Evolutionary conservation across 108 stramenopile genomes (phyloP).

Genomic region (Stephanodiscus triporus): DNA sequence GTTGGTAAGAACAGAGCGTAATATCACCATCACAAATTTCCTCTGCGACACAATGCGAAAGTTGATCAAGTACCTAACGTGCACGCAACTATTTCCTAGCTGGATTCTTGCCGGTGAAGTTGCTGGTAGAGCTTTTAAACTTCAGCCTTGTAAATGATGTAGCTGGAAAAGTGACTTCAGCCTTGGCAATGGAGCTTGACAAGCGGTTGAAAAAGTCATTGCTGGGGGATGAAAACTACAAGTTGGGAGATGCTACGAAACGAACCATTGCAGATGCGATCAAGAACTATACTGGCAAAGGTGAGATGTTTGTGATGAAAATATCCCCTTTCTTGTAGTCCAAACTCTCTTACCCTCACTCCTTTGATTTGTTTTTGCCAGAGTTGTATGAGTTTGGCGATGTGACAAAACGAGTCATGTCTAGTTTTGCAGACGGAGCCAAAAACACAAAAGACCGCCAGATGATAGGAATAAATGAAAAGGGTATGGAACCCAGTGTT

Average conservation of each 20-base stretch:
- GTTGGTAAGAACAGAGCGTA: slow-evolving; percentile 30
- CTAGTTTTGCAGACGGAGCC: slow-evolving; percentile 20
- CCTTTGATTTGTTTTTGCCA: neutral
- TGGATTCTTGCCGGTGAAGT: slow-evolving; percentile 40
- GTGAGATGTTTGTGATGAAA: slow-evolving; percentile 1
- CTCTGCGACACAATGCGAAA: too few relatives aligned
- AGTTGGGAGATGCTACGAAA: slow-evolving; percentile 47
- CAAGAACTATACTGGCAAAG: slow-evolving; percentile 38
- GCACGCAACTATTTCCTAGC: neutral
- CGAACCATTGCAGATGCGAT: slow-evolving; percentile 29
- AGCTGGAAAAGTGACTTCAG: slow-evolving; percentile 26
- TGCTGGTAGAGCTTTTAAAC: slow-evolving; percentile 40
- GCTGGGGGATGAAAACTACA: slow-evolving; percentile 44
- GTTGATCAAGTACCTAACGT: neutral
- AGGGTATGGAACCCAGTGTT: slow-evolving; percentile 19
- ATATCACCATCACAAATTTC: too few relatives aligned
- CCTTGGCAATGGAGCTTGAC: slow-evolving; percentile 45
- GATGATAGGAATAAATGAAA: slow-evolving; percentile 18
- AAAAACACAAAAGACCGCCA: slow-evolving; percentile 7
- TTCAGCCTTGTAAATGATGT: slow-evolving; percentile 38
- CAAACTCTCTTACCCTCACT: neutral
- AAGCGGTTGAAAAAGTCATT: slow-evolving; percentile 44
- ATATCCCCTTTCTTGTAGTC: neutral
- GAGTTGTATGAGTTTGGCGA: slow-evolving; percentile 44
- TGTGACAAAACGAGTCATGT: slow-evolving; percentile 35